Conservation (phyloP, 208 protist species). For the Trypanosoma lewisi region DNA sequence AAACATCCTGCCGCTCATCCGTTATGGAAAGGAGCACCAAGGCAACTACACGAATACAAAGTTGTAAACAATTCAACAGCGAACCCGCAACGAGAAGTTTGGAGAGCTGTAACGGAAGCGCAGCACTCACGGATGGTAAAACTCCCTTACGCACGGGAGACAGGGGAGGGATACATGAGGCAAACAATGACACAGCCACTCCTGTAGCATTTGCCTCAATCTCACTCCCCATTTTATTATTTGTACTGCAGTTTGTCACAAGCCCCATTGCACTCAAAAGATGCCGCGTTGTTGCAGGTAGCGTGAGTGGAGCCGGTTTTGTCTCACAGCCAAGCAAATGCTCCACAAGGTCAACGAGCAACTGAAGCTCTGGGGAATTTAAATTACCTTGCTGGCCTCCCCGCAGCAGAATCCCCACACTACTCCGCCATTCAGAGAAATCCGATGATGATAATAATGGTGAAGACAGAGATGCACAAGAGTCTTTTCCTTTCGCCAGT, state of each 20-base stretch:
- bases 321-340: neutral
- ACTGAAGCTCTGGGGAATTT: conserved; percentile 15
- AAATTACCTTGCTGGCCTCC: conserved; percentile 4
- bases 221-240: neutral
- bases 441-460: neutral
- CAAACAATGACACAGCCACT: conserved; percentile 28
- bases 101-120: conserved; percentile 62
- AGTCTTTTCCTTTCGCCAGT: neutral
- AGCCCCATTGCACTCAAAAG: conserved; percentile 27
- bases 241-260: neutral
- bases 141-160: neutral
- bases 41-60: conserved; percentile 25
- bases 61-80: conserved; percentile 34
- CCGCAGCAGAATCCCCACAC: neutral
- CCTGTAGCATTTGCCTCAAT: conserved; percentile 24
- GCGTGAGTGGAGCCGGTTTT: conserved; percentile 5
- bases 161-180: conserved; percentile 35
- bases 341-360: conserved; percentile 15
- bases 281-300: conserved; percentile 17
- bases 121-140: neutral
- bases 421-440: neutral
- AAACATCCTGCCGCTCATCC: neutral
- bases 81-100: conserved; percentile 70
- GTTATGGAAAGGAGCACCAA: conserved; percentile 13
- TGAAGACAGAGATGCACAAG: neutral